These are phyloP conservation scores for Aspergillus cejpii DNA, from an alignment of 2,329 filamentous ascomycete genomes.

Conservation along the genomic window DNA sequence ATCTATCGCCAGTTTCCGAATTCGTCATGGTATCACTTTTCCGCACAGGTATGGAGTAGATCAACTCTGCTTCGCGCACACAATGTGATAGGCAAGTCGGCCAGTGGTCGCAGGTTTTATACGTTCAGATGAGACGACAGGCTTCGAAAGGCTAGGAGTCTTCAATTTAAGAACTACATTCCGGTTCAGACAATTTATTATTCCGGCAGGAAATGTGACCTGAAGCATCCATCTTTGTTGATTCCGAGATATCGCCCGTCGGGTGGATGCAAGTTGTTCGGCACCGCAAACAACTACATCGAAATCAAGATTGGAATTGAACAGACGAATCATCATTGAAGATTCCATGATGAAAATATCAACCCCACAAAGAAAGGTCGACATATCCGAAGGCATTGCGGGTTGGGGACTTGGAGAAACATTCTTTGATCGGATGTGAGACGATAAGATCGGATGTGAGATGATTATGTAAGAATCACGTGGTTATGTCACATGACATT, in stretches of 20 bases:
- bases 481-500: conserved; percentile 1
- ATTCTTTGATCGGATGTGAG: conserved; percentile 12
- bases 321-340: not conserved
- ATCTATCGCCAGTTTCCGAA: conserved; percentile 13
- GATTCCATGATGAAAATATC: not conserved
- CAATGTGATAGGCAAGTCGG: not conserved
- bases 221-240: conserved; percentile 7
- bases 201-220: too few relatives aligned
- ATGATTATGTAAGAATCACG: conserved; percentile 1
- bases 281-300: not conserved
- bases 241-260: conserved; percentile 15
- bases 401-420: too few relatives aligned
- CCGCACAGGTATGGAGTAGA: too few relatives aligned
- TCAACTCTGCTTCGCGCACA: too few relatives aligned
- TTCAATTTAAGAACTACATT: too few relatives aligned
- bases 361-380: conserved; percentile 6
- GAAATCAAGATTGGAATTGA: not conserved
- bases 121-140: not conserved
- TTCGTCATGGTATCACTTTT: conserved; percentile 14
- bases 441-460: conserved; percentile 17
- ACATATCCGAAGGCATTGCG: conserved; percentile 6
- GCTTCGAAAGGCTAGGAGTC: too few relatives aligned
- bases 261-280: conserved; percentile 7
- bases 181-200: not conserved
- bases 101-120: too few relatives aligned